Percentiles rank a stretch among this genome's conserved stretches.
phyloP scores from a whole-genome alignment of 495 filamentous ascomycete genomes.

The Aspergillus baeticus region DNA sequence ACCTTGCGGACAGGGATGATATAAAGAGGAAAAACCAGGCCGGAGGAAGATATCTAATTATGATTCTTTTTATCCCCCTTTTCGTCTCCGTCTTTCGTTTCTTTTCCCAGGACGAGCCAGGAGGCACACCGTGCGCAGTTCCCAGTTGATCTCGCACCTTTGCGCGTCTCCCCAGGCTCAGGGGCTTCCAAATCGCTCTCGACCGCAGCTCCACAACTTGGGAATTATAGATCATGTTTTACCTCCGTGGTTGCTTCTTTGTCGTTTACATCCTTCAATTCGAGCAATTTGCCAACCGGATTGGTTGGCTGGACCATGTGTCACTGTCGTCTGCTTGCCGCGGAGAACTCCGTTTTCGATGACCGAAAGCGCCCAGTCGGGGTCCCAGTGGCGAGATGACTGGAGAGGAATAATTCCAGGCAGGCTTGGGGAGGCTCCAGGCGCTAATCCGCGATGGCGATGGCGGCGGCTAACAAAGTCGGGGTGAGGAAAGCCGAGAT shows the following conservation, averaged over 20 bases:
- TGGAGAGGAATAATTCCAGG: not conserved
- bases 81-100: conserved; percentile 9
- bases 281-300: not conserved
- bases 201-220: not conserved
- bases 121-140: conserved; percentile 13
- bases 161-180: not conserved
- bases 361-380: not conserved
- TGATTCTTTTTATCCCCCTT: not conserved
- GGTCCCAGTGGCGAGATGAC: not conserved
- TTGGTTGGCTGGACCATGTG: not conserved
- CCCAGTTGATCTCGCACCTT: not conserved
- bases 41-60: not conserved
- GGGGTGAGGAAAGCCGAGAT: too few relatives aligned
- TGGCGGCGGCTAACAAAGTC: too few relatives aligned
- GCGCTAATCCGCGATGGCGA: too few relatives aligned
- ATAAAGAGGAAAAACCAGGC: not conserved
- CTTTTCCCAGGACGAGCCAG: conserved; percentile 13
- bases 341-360: not conserved
- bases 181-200: conserved; percentile 3
- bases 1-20: not conserved
- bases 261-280: not conserved
- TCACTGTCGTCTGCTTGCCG: not conserved
- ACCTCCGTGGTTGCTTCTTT: not conserved
- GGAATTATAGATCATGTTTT: not conserved
- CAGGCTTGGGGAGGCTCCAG: too few relatives aligned